Base-by-base conservation (phyloP, 2,329 filamentous ascomycete species). In the Ophiostoma ips region DNA sequence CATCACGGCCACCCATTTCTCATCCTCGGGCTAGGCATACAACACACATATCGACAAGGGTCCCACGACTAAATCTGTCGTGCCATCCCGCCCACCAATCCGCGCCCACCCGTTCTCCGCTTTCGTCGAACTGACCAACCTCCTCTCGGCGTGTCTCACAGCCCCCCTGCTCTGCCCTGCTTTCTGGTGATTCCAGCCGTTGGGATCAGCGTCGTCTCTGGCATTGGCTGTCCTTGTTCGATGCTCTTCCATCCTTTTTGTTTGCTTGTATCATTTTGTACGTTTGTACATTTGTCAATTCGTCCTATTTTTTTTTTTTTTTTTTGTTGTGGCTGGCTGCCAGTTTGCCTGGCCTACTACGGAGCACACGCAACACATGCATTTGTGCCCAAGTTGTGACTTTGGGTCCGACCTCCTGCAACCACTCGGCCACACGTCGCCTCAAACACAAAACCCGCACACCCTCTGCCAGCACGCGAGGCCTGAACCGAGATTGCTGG, bases 361-460 rank as follows among this genome's bases (percentile, higher is more conserved):
- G n/a, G n/a, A n/a, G n/a, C n/a, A n/a, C 30, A 18, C 34, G 31
- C 38, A 45, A 21, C 34, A 18, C 38, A 45, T 40, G 50, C 50
- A 52, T 52, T 44, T 31, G 21, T 52, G 50, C 50, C 50, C 50
- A 46, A 52, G 44, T 5, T 48, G 40, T 45, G 46, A 45, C 15
- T 10, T 30, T 24, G 15, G 13, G 19, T 28, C 19, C 12, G 19
- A 19, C 24, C 16, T 16, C 15, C 11, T 43, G 24, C 24, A 28
- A 41, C 16, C 38, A 28, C 12, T n/a, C 38, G 4, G 4, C 15
- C 28, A 13, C 38, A 41, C 38, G 38, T 41, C 38, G n/a, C 30
- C 30, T 5, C 24, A n/a, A 31, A 28, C 38, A 30, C 13, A 28
- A 28, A n/a, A 8, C 8, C 5, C 24, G 24, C 24, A 28, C 24